Evolutionary conservation across 768 basidiomycete species (phyloP), one percentile per base, ranked within the genome.

Genomic region (Podaxis pistillaris): DNA sequence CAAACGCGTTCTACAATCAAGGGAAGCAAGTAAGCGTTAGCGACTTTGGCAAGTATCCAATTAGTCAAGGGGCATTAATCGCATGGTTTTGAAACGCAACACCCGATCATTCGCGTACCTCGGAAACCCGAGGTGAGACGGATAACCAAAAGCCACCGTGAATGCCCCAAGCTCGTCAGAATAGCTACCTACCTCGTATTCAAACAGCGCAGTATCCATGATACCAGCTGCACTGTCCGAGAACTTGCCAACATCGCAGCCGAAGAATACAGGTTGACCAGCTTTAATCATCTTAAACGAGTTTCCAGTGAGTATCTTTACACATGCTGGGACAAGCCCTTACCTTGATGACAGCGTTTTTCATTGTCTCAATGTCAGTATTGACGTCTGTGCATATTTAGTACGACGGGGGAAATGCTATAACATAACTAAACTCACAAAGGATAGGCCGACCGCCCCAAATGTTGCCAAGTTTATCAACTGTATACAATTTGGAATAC

Each of bases 201-300:
- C 89, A 72, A 87, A 93, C 22, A 96, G 79, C 15, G 83, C 83
- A 26, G 86, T 84, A 71, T 95, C 95, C 94, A 96, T 93, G 66
- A 97, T 87, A 26, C 96, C 96, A 1, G 81, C 73, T 26, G 74
- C 67, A 24, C 79, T 78, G 66, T 92, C 87, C 3, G 89, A 90
- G 71, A 86, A 92, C 71, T 97, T 86, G 38, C 94, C 95, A 50
- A 97, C 94, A 71, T 98, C 96, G 72, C 96, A 97, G 0, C 95
- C 96, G 71, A 98, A 98, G 84, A 96, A 97, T 50, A 96, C 89
- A 4, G 95, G 90, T 41, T 88, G 86, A 44, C 93, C 91, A 26
- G 91, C 90, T 75, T 93, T 93, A 78, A 96, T 85, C 73, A 90
- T 81, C 81, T 85, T 63, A 6, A 7, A 28, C 6, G 37, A 13